phyloP scores from a whole-genome alignment of 2,329 filamentous ascomycete genomes.

The Colletotrichum ledebouriae region DNA sequence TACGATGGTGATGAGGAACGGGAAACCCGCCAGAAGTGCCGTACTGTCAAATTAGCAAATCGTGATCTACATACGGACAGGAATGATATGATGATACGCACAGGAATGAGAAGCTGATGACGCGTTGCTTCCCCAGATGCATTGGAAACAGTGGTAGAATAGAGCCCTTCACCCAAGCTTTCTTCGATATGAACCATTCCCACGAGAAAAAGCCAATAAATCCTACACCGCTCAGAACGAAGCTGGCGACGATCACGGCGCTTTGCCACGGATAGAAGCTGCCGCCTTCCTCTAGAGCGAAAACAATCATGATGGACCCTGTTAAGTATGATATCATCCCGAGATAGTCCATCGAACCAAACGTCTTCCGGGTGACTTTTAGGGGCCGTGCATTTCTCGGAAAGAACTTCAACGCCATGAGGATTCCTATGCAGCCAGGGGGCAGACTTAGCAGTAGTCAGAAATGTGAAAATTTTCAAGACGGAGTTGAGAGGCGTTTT shows the following conservation, averaged over 20 bases:
- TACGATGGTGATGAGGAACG: conserved; percentile 52
- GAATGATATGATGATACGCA: not conserved
- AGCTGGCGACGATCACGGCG: conserved; percentile 52
- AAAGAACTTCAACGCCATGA: conserved; percentile 46
- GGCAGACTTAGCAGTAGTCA: conserved; percentile 47
- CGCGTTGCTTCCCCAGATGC: not conserved
- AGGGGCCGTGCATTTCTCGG: conserved; percentile 42
- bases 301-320: conserved; percentile 60
- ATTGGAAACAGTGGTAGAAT: not conserved
- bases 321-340: conserved; percentile 53
- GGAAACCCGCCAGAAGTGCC: conserved; percentile 49
- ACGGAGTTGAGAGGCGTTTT: not conserved
- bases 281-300: conserved; percentile 60
- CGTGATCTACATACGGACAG: not conserved
- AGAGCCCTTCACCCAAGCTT: not conserved
- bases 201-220: conserved; percentile 49
- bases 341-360: conserved; percentile 38
- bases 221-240: conserved; percentile 47
- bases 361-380: not conserved
- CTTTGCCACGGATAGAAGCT: conserved; percentile 57
- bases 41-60: conserved; percentile 7
- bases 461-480: not conserved
- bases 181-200: conserved; percentile 44
- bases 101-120: not conserved
- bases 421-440: conserved; percentile 46